phyloP scores from a whole-genome alignment of 2,329 filamentous ascomycete species.

The Cladosporium sphaerospermum region DNA sequence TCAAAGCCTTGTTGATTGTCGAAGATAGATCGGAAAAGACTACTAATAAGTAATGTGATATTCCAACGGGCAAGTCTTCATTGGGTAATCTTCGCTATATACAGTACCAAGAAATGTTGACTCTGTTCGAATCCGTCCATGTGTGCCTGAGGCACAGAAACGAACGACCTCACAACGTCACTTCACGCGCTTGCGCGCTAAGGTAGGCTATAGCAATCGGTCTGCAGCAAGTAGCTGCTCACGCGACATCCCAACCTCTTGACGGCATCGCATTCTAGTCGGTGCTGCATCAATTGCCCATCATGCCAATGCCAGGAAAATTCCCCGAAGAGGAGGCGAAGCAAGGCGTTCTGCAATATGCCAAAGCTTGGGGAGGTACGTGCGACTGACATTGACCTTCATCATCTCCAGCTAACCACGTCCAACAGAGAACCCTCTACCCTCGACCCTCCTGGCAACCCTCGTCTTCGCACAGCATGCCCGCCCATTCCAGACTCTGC shows the following conservation, averaged over 20 bases:
- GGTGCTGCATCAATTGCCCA: not conserved
- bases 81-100: too few species aligned
- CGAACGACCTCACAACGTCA: not conserved
- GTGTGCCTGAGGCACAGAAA: not conserved
- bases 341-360: slow-evolving; percentile 38
- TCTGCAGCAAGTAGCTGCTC: too few species aligned
- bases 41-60: too few species aligned
- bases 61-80: too few species aligned
- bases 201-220: too few species aligned
- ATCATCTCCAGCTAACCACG: slow-evolving; percentile 11
- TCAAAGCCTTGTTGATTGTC: too few species aligned
- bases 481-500: slow-evolving; percentile 59
- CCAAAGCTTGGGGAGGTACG: slow-evolving; percentile 49
- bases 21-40: too few species aligned
- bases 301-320: slow-evolving; percentile 37
- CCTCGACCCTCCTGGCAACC: slow-evolving; percentile 59
- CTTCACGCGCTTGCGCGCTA: not conserved
- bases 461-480: slow-evolving; percentile 60
- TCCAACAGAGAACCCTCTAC: slow-evolving; percentile 55
- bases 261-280: too few species aligned
- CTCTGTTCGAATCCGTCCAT: not conserved
- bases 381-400: slow-evolving; percentile 17
- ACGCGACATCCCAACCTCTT: too few species aligned
- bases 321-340: slow-evolving; percentile 32
- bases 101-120: too few species aligned